Evolutionary conservation across 2,329 filamentous ascomycete species (phyloP), one percentile per base, ranked within the genome.

Genomic region (Nigrograna mackinnonii): DNA sequence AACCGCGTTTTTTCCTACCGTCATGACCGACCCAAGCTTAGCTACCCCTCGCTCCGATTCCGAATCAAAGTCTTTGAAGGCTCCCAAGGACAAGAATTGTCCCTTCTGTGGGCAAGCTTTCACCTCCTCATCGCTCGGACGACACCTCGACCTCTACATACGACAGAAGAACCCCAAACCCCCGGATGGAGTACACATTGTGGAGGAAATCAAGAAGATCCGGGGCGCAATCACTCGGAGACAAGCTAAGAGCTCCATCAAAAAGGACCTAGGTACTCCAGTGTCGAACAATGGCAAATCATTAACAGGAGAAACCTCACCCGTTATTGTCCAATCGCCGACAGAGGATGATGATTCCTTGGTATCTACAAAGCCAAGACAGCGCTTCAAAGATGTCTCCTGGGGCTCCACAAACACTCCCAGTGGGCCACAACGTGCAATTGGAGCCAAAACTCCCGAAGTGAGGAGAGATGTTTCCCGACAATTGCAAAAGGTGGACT

Each of bases 81-180:
- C 86, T 13, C 70, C 79, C 45, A 97, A 97, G 70, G 91, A 97
- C 73, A 90, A 89, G 64, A 85, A 78, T 51, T 96, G 92, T 67
- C 88, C 86, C 24, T 97, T 89, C 73, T 97, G 92, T 68, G 79
- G 84, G 35, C 90, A 96, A 68, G 79, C 86, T 5, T 97, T 96
- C 65, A 96, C 92, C 13, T 96, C 91, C 2, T 96, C 91, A 13
- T 95, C 90, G 2, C 82, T 97, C 39, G 92, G 92, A 37, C 86
- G 92, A 34, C 92, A 97, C 70, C 84, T 96, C 54, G 92, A 97
- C 67, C 82, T 96, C 28, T 96, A 95, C 68, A 91, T 96, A 60
- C 91, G 91, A 63, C 86, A 91, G 45, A 95, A 91, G 73, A 96
- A 96, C 67, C 90, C 92, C 1, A 94, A 91, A 69, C 79, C 85